phyloP scores from a whole-genome alignment of 2,329 filamentous ascomycete species.

The Gnomoniopsis smithogilvyi region DNA sequence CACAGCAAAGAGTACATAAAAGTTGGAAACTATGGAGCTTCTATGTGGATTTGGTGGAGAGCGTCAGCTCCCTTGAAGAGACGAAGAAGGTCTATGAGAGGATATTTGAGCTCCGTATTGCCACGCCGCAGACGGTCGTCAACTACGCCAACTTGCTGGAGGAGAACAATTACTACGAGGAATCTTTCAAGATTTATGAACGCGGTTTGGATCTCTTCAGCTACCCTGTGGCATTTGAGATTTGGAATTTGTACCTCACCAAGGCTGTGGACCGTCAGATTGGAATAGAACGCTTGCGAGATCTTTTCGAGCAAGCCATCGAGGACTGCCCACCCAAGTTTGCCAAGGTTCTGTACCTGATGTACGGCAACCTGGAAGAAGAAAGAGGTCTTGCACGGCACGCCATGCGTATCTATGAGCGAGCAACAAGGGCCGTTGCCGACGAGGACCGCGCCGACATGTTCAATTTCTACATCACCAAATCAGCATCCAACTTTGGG shows the following conservation, averaged over 20 bases:
- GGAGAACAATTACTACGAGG: slow-evolving; percentile 92
- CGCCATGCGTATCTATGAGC: slow-evolving; percentile 98
- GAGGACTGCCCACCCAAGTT: slow-evolving; percentile 95
- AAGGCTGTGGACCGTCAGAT: slow-evolving; percentile 97
- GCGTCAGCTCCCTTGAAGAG: slow-evolving; percentile 85
- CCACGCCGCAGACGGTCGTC: slow-evolving; percentile 96
- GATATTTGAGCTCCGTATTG: slow-evolving; percentile 96
- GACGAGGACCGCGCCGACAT: slow-evolving; percentile 95
- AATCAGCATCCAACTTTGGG: slow-evolving; percentile 96
- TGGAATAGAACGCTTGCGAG: slow-evolving; percentile 86
- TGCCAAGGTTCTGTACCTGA: slow-evolving; percentile 91
- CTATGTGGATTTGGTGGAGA: slow-evolving; percentile 96
- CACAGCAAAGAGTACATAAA: slow-evolving; percentile 96
- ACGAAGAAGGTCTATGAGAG: slow-evolving; percentile 93
- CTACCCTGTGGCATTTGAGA: slow-evolving; percentile 95
- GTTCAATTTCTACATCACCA: slow-evolving; percentile 99
- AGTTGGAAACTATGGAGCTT: slow-evolving; percentile 99
- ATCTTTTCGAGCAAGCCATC: slow-evolving; percentile 95
- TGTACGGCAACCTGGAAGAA: slow-evolving; percentile 98
- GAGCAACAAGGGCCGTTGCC: slow-evolving; percentile 88
- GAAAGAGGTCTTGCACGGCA: slow-evolving; percentile 91
- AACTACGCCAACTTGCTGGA: slow-evolving; percentile 97
- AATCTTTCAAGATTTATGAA: slow-evolving; percentile 97
- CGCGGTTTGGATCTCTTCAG: slow-evolving; percentile 96
- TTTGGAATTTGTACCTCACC: slow-evolving; percentile 97